Base-by-base conservation (phyloP, 768 basidiomycete species). In the Boletus vinaceobasis region DNA sequence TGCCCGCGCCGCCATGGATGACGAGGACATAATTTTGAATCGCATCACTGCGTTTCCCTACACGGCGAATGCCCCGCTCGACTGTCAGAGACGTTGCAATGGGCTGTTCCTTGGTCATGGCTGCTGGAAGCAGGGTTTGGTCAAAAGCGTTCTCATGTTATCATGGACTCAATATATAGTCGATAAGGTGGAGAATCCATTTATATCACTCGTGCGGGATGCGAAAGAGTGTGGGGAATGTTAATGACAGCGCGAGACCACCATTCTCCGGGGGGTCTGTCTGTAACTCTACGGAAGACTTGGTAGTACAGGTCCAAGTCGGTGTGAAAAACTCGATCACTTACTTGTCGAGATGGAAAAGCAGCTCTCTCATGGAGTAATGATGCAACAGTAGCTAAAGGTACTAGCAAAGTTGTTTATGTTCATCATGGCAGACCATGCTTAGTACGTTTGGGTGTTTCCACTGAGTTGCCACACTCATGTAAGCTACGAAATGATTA, bases 1-100 rank as follows among this genome's bases (percentile, higher is more conserved):
- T 86, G 1, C 88, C 88, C 0, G 90, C 88, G 7, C 90, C 90
- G 32, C 90, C 90, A 65, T 93, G 89, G 57, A 92, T 83, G 29
- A 88, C 85, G 1, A 93, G 76, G 32, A 78, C 73, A 56, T 69
- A 67, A 36, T 66, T 70, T 29, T 58, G 45, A 7, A n/a, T 43
- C 3, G 17, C 40, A 19, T 44, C 44, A 9, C n/a, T n/a, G n/a
- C 31, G 57, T 36, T 53, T 67, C 31, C 39, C 32, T 40, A 56
- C 21, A 13, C 35, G 60, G 37, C 50, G 52, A 36, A 56, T 29
- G 35, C n/a, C 29, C 5, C 14, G 51, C 21, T 46, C 13, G 26
- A 48, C 8, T n/a, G 14, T 15, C 37, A 31, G 29, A 48, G 49
- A 33, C 21, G 14, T 53, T 14, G 36, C 29, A 33, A 14, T 27